These are phyloP conservation scores for Amaranthus hypochondriacus DNA, from an alignment of 148 eudicot species.

Conservation along the genomic window DNA sequence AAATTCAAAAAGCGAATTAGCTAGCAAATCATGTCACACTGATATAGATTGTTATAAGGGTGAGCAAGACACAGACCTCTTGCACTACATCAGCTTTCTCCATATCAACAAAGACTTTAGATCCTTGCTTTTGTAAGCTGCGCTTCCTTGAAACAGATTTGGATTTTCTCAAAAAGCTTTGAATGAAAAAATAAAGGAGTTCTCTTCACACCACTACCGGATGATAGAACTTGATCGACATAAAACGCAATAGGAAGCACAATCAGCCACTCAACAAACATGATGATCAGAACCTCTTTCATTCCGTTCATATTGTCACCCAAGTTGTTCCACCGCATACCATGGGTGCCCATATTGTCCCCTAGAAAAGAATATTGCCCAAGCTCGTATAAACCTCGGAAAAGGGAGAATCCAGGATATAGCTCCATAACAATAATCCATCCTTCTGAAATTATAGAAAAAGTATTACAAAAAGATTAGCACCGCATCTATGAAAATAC, in stretches of 20 bases:
- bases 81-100: slow-evolving; percentile 84
- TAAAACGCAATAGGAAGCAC: slow-evolving; percentile 67
- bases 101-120: slow-evolving; percentile 66
- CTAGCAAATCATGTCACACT: too few relatives aligned
- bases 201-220: slow-evolving; percentile 64
- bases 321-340: slow-evolving; percentile 83
- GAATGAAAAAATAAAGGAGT: slow-evolving; percentile 53
- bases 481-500: neutral
- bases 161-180: slow-evolving; percentile 41
- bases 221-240: slow-evolving; percentile 58
- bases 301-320: slow-evolving; percentile 61
- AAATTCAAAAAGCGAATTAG: too few relatives aligned
- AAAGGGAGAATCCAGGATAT: slow-evolving; percentile 85
- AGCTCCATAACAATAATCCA: slow-evolving; percentile 81
- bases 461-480: slow-evolving; percentile 6
- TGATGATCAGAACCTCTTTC: slow-evolving; percentile 66
- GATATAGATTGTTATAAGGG: neutral
- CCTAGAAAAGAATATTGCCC: slow-evolving; percentile 59
- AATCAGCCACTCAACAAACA: slow-evolving; percentile 70
- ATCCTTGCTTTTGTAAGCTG: slow-evolving; percentile 52
- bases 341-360: slow-evolving; percentile 52
- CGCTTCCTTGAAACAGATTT: slow-evolving; percentile 34
- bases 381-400: slow-evolving; percentile 72
- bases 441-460: slow-evolving; percentile 35
- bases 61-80: slow-evolving; percentile 48